Evolutionary conservation across 345 rosid species (phyloP).

Genomic region (Theobroma cacao): DNA sequence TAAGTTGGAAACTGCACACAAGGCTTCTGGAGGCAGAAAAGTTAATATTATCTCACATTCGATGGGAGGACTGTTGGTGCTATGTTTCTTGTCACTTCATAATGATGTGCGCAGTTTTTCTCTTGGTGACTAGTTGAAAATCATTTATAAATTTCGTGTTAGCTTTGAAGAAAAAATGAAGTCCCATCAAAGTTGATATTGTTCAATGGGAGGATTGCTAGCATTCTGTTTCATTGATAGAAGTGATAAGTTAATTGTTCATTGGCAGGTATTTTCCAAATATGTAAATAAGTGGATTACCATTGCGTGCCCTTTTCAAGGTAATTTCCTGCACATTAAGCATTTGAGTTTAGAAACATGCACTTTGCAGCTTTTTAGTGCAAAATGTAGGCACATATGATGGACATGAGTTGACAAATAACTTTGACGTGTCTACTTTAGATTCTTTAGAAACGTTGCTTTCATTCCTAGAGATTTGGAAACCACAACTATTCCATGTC

Average conservation of each 20-base stretch:
- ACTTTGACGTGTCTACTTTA: not conserved
- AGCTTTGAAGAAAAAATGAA: not conserved
- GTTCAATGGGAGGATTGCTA: conserved; percentile 2
- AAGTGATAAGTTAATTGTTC: conserved; percentile 9
- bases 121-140: conserved; percentile 12
- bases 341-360: not conserved
- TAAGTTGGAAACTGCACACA: conserved; percentile 71
- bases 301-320: conserved; percentile 92
- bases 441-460: not conserved
- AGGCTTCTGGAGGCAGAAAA: conserved; percentile 70
- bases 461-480: not conserved
- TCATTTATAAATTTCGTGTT: not conserved
- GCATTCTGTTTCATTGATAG: conserved; percentile 1
- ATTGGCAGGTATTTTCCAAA: conserved; percentile 66
- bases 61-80: conserved; percentile 81
- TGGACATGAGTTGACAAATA: not conserved
- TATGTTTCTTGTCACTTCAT: conserved; percentile 71
- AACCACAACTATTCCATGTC: not conserved
- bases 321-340: conserved; percentile 28
- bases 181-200: not conserved
- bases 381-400: not conserved
- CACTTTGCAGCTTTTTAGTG: not conserved
- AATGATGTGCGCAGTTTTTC: conserved; percentile 48
- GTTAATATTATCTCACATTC: conserved; percentile 80
- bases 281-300: conserved; percentile 82